Evolutionary conservation across 768 basidiomycete genomes (phyloP).

Genomic region (Pisolithus sp.): DNA sequence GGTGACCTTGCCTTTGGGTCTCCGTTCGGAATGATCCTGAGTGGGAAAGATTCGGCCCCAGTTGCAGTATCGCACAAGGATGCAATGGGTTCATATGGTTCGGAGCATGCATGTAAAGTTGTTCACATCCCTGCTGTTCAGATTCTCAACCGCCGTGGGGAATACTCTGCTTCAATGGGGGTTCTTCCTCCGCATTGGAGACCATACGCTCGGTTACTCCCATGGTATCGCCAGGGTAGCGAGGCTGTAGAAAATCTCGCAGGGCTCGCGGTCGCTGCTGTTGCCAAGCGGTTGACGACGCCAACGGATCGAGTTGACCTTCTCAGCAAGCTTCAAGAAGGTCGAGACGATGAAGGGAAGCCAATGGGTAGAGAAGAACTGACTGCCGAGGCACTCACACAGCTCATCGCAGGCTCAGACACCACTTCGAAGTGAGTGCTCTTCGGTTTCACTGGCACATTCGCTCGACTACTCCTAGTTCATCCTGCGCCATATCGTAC

Average conservation of each 20-base stretch:
- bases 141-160: conserved; percentile 84
- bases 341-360: conserved; percentile 71
- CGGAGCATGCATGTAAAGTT: conserved; percentile 38
- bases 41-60: conserved; percentile 65
- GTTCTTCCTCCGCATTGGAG: conserved; percentile 68
- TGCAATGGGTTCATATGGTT: conserved; percentile 53
- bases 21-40: conserved; percentile 83
- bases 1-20: conserved; percentile 78
- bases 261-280: conserved; percentile 73
- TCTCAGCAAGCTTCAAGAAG: conserved; percentile 72
- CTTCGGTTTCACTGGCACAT: neutral
- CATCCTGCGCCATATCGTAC: conserved; percentile 85
- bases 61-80: conserved; percentile 53
- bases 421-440: conserved; percentile 81
- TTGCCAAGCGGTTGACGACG: conserved; percentile 64
- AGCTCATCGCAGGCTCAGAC: conserved; percentile 85
- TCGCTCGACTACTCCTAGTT: conserved; percentile 39
- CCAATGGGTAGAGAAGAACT: conserved; percentile 77
- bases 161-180: conserved; percentile 81
- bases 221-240: conserved; percentile 70
- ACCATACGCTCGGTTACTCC: conserved; percentile 55
- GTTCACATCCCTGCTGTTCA: conserved; percentile 70
- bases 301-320: conserved; percentile 76
- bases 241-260: conserved; percentile 67
- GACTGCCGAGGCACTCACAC: conserved; percentile 82